Conservation (phyloP, 768 basidiomycete genomes). For the Russula abietina region DNA sequence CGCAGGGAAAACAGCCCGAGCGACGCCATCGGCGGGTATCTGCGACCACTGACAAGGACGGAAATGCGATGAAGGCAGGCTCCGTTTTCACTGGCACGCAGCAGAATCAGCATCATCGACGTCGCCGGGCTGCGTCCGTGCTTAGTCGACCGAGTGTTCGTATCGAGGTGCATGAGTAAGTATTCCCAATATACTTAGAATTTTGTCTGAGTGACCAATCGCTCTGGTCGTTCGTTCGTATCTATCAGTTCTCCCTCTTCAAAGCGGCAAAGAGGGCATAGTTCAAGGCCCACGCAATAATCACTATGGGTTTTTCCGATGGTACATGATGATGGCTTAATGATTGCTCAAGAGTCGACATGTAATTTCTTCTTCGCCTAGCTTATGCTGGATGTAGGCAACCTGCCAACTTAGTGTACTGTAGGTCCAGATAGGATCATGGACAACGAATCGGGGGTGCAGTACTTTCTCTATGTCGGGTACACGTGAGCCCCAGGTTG, state of each 20-base stretch:
- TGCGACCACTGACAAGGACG: constrained; percentile 15
- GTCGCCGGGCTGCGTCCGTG: constrained; percentile 13
- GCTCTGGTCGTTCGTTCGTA: no score
- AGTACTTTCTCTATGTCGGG: not conserved
- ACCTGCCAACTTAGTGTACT: constrained; percentile 11
- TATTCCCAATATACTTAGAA: not conserved
- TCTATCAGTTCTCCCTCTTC: constrained; percentile 9
- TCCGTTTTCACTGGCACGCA: constrained; percentile 16
- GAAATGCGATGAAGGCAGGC: constrained; percentile 17
- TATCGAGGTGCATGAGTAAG: constrained; percentile 24
- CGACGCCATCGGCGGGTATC: constrained; percentile 17
- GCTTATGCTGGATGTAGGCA: constrained; percentile 1
- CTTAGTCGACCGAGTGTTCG: constrained; percentile 25
- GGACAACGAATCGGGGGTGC: no score
- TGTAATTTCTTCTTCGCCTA: constrained; percentile 6
- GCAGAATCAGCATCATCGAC: constrained; percentile 6
- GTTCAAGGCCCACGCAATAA: not conserved
- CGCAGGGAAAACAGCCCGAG: constrained; percentile 18
- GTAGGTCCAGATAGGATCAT: no score
- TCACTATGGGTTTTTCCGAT: not conserved
- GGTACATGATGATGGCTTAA: not conserved
- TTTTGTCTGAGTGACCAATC: no score
- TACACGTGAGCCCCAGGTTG: not conserved
- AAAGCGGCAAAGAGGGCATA: constrained; percentile 14
- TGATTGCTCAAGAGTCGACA: not conserved